Evolutionary conservation across 192 early-diverging fungal genomes (phyloP).

Genomic region (Dissophora ornata): DNA sequence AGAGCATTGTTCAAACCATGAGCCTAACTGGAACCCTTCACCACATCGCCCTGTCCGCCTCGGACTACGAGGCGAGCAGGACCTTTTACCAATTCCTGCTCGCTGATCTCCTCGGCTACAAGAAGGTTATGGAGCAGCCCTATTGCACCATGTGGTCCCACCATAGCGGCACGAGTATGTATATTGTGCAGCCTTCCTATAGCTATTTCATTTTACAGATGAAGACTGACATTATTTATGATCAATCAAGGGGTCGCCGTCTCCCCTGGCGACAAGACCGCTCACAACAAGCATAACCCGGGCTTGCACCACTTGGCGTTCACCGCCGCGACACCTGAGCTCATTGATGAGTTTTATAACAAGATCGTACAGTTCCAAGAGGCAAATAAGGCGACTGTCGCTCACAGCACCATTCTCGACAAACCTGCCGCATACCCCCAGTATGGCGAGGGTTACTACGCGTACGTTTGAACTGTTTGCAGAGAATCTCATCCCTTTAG

Average conservation of each 20-base stretch:
- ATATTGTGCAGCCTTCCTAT: background rate
- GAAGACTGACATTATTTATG: too few species aligned
- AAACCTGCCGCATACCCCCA: slow-evolving; percentile 38
- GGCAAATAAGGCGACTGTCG: slow-evolving; percentile 3
- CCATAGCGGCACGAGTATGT: slow-evolving; percentile 8
- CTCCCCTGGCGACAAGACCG: slow-evolving; percentile 17
- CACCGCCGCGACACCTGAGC: slow-evolving; percentile 9
- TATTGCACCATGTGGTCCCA: slow-evolving; percentile 32
- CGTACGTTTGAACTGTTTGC: too few species aligned
- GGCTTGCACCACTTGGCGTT: slow-evolving; percentile 39
- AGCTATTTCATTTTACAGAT: background rate
- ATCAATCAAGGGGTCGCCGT: slow-evolving; percentile 9
- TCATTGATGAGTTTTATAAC: slow-evolving; percentile 22
- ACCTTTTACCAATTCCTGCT: slow-evolving; percentile 39
- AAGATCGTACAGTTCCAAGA: slow-evolving; percentile 40
- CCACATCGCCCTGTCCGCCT: slow-evolving; percentile 28
- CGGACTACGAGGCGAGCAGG: slow-evolving; percentile 28
- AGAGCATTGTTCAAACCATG: too few species aligned
- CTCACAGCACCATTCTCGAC: slow-evolving; percentile 19
- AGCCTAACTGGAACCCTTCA: slow-evolving; percentile 18
- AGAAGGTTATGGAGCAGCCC: slow-evolving; percentile 18
- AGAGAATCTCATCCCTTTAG: background rate
- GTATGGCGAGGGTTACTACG: slow-evolving; percentile 34
- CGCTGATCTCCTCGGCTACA: slow-evolving; percentile 32
- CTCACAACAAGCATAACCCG: slow-evolving; percentile 36